phyloP scores from a whole-genome alignment of 352 stramenopile species.

The Globisporangium iwayamae region DNA sequence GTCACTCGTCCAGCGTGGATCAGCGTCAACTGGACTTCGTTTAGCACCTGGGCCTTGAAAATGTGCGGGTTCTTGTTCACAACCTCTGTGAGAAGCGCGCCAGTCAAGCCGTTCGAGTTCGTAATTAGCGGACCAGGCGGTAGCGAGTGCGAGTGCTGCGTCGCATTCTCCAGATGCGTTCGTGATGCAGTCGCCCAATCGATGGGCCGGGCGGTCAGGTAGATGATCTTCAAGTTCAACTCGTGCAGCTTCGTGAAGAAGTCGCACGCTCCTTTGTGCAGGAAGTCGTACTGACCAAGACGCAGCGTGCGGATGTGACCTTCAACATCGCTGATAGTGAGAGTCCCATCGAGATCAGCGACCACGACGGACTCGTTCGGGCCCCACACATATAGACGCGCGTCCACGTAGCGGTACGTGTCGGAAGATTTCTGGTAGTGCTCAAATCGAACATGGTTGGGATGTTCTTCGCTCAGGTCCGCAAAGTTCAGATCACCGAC shows the following conservation, averaged over 20 bases:
- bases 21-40: constrained; percentile 76
- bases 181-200: constrained; percentile 73
- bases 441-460: constrained; percentile 74
- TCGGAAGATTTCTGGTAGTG: constrained; percentile 69
- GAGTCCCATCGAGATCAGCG: constrained; percentile 76
- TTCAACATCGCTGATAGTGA: constrained; percentile 84
- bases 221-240: constrained; percentile 70
- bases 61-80: constrained; percentile 84
- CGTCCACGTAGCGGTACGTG: constrained; percentile 71
- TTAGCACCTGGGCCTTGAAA: constrained; percentile 81
- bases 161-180: constrained; percentile 71
- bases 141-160: constrained; percentile 51
- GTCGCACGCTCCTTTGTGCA: constrained; percentile 71
- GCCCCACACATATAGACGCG: constrained; percentile 70
- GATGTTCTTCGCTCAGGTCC: constrained; percentile 54
- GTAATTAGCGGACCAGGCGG: constrained; percentile 75
- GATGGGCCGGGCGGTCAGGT: constrained; percentile 75
- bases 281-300: constrained; percentile 79
- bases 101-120: constrained; percentile 75
- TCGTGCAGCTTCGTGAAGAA: constrained; percentile 83
- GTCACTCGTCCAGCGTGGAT: constrained; percentile 71
- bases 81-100: constrained; percentile 77
- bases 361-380: constrained; percentile 81
- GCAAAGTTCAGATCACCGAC: constrained; percentile 48
- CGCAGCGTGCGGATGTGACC: constrained; percentile 82